Conservation (phyloP, 441 rosid species). For the Populus hybrid region DNA sequence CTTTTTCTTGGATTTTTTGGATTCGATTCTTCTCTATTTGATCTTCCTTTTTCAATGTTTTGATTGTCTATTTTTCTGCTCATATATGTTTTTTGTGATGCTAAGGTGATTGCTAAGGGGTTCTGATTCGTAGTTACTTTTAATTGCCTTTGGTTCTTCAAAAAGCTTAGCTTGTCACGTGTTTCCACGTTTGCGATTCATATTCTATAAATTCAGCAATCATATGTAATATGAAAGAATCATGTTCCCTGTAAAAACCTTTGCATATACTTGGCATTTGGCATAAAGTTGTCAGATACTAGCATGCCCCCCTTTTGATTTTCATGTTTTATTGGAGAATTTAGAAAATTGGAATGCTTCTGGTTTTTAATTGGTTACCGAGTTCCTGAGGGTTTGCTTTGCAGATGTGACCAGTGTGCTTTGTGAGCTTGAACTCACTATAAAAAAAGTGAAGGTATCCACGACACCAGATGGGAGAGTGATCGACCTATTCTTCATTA, state of each 20-base stretch:
- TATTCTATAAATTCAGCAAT: background rate
- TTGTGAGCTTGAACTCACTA: conserved; percentile 74
- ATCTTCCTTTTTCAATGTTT: background rate
- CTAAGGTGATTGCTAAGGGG: background rate
- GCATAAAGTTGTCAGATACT: background rate
- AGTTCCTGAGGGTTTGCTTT: conserved; percentile 16
- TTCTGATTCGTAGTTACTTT: background rate
- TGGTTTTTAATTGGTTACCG: conserved; percentile 5
- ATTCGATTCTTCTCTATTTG: background rate
- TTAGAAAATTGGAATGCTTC: conserved; percentile 5
- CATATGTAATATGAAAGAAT: background rate
- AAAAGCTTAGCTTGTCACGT: background rate
- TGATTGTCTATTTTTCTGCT: conserved; percentile 1
- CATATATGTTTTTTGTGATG: background rate
- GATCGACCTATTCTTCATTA: conserved; percentile 86
- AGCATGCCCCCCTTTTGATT: background rate
- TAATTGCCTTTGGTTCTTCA: background rate
- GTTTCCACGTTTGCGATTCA: background rate
- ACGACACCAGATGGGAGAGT: conserved; percentile 93
- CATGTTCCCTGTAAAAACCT: background rate
- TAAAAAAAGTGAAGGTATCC: conserved; percentile 89
- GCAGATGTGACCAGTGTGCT: conserved; percentile 82
- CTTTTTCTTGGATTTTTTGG: conserved; percentile 9
- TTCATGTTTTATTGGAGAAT: conserved; percentile 16
- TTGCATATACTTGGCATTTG: background rate